Evolutionary conservation across 345 rosid genomes (phyloP).

Genomic region (Firmiana major): DNA sequence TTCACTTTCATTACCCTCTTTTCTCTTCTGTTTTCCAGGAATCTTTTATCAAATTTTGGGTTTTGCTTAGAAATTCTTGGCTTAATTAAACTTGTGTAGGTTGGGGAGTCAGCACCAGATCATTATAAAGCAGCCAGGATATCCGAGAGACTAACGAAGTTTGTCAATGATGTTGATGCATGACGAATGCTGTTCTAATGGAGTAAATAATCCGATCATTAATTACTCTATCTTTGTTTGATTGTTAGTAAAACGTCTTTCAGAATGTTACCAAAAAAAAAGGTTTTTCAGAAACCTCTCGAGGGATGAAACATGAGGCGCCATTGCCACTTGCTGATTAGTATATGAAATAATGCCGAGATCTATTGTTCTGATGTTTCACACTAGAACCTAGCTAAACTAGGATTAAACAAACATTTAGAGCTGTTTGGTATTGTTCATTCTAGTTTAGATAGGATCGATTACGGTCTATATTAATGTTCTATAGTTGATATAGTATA

Average conservation of each 20-base stretch:
- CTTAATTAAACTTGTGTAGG: conserved; percentile 22
- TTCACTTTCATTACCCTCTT: neutral
- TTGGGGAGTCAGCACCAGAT: conserved; percentile 24
- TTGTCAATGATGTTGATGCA: conserved; percentile 23
- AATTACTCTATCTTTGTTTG: neutral
- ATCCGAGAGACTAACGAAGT: conserved; percentile 36
- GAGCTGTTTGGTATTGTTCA: neutral
- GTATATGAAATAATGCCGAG: neutral
- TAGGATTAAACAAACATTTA: neutral
- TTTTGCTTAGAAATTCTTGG: neutral
- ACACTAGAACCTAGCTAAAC: neutral
- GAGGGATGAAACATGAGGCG: neutral
- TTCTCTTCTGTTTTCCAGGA: neutral
- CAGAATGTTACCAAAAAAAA: too few relatives aligned
- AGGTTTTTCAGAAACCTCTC: neutral
- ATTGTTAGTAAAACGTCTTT: too few relatives aligned
- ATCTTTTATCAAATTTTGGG: neutral
- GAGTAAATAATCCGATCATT: neutral
- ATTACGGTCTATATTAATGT: neutral
- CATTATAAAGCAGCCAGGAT: conserved; percentile 29
- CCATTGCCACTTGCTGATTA: neutral
- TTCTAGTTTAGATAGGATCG: neutral
- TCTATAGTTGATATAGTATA: neutral
- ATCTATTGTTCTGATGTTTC: neutral
- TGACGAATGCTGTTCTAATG: neutral